Conservation (phyloP, 1,139 yeast genomes). For the Yamadazyma trypodendri region DNA sequence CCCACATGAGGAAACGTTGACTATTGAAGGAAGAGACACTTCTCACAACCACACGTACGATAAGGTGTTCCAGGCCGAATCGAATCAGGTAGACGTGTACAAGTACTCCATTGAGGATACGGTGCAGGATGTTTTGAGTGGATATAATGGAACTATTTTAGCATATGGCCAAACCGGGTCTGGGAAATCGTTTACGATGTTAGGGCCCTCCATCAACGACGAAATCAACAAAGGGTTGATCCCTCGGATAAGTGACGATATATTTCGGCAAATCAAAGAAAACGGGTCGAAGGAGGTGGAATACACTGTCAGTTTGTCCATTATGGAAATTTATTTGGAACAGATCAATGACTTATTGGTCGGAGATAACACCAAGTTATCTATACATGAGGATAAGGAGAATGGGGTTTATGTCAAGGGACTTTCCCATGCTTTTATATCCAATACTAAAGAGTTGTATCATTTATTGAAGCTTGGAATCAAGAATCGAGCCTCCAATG, state of each 20-base stretch:
- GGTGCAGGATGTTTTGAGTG: slow-evolving; percentile 68
- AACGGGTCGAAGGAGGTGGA: slow-evolving; percentile 57
- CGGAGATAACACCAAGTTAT: slow-evolving; percentile 31
- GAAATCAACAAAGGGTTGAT: slow-evolving; percentile 54
- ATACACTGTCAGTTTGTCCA: slow-evolving; percentile 67
- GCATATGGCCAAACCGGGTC: slow-evolving; percentile 92
- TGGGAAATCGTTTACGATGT: slow-evolving; percentile 85
- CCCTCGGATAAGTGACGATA: slow-evolving; percentile 68
- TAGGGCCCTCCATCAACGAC: slow-evolving; percentile 56
- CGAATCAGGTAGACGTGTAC: slow-evolving; percentile 62
- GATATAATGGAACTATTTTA: slow-evolving; percentile 81
- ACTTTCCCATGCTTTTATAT: slow-evolving; percentile 59
- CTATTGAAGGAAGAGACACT: slow-evolving; percentile 29
- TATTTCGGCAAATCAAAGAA: slow-evolving; percentile 52
- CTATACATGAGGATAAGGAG: slow-evolving; percentile 64
- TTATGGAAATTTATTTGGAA: slow-evolving; percentile 84
- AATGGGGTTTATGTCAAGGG: slow-evolving; percentile 74
- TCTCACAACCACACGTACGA: slow-evolving; percentile 56
- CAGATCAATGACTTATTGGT: slow-evolving; percentile 61
- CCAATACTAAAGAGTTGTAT: slow-evolving; percentile 58
- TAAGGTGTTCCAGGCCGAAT: slow-evolving; percentile 51
- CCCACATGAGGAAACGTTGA: slow-evolving; percentile 29
- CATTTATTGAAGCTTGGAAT: slow-evolving; percentile 58
- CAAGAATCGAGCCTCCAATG: slow-evolving; percentile 52
- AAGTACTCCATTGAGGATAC: slow-evolving; percentile 57